Base-by-base conservation (phyloP, 768 basidiomycete genomes). In the Podaxis carcinomalis region DNA sequence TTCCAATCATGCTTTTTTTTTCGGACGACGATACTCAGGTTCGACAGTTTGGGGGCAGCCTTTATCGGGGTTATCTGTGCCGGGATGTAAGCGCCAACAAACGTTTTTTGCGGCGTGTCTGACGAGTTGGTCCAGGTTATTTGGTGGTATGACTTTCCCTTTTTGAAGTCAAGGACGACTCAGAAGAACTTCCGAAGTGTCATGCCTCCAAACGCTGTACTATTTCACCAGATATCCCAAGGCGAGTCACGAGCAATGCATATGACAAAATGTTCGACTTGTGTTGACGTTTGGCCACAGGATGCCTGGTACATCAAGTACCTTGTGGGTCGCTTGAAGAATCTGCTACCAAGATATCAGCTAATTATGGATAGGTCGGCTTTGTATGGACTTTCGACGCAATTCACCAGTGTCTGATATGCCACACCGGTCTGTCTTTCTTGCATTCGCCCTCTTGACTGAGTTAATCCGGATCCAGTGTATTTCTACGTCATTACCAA, bases 171-270 rank as follows among this genome's bases (percentile, higher is more conserved):
- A 28, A n/a, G 50, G 58, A 5, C 55, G 42, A n/a, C 58, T 54
- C 42, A 44, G 51, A 51, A 54, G 60, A 32, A 16, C 7, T 40
- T 32, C 32, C 35, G 21, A 57, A 85, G 83, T 85, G 7, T 82
- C 83, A 2, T 83, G 80, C 63, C 77, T 82, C 32, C 83, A 85
- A 67, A 79, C 83, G 0, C 81, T 79, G 77, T 83, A 80, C 66
- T 85, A 83, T 61, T 85, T 80, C 66, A 70, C 75, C 59, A 75
- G 78, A 56, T 84, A 83, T 59, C 67, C 65, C 7, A 75, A 75
- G 65, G 80, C 75, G 63, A 35, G 72, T 56, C 14, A 36, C 27
- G 56, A 28, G 3, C 64, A 28, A 40, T 53, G 51, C 59, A 63
- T 16, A 23, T 65, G 61, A 53, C 50, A 54, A 37, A 55, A 32